These are phyloP conservation scores for Saccharomyces hybrid DNA, from an alignment of 1,139 yeast genomes.

Conservation along the genomic window DNA sequence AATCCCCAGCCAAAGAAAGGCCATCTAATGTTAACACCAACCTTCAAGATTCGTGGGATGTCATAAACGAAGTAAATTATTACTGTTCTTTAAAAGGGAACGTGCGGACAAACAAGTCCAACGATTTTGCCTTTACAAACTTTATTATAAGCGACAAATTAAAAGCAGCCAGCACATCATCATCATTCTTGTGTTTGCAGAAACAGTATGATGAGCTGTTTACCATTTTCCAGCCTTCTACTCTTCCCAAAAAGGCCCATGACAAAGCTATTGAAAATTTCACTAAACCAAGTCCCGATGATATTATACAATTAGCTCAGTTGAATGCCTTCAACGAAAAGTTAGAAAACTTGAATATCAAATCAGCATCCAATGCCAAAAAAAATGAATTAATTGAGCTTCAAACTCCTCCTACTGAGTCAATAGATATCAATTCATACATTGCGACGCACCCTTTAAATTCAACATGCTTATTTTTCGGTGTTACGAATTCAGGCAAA, in stretches of 20 bases:
- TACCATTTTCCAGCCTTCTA: conserved; percentile 22
- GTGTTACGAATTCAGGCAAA: conserved; percentile 92
- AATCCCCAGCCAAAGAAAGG: not conserved
- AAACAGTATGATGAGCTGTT: conserved; percentile 17
- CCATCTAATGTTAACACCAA: not conserved
- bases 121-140: not conserved
- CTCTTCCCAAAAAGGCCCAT: conserved; percentile 11
- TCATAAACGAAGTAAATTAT: not conserved
- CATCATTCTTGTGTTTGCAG: conserved; percentile 7
- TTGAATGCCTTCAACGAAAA: conserved; percentile 41
- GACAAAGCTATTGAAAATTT: conserved; percentile 52
- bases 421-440: conserved; percentile 5
- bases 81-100: not conserved
- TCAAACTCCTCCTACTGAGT: conserved; percentile 1
- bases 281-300: conserved; percentile 77
- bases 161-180: not conserved
- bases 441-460: conserved; percentile 50
- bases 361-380: not conserved
- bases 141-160: not conserved
- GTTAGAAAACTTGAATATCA: conserved; percentile 11
- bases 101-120: not conserved
- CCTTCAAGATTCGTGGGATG: not conserved
- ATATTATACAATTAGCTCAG: conserved; percentile 57
- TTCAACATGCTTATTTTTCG: conserved; percentile 56
- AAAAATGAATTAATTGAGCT: not conserved